Evolutionary conservation across 768 basidiomycete genomes (phyloP).

Genomic region (Rhodosporidiobolus sp.): DNA sequence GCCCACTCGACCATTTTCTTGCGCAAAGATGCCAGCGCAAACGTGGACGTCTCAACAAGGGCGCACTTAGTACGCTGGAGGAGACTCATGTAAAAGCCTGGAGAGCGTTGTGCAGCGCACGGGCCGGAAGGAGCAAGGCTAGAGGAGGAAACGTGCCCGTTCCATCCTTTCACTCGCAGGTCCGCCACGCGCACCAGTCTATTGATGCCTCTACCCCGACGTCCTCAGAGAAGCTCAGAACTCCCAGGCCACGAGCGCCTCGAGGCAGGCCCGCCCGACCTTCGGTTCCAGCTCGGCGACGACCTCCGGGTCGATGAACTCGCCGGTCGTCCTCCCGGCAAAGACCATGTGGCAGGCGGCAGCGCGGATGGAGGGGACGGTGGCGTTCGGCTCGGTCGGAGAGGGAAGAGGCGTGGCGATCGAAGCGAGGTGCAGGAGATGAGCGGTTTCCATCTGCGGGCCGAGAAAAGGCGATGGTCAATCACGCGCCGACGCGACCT

Average conservation of each 20-base stretch:
- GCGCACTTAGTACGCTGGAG: too few relatives aligned
- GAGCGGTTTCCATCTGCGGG: slow-evolving; percentile 79
- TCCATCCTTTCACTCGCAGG: too few relatives aligned
- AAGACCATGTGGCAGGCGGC: slow-evolving; percentile 79
- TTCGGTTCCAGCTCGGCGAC: slow-evolving; percentile 63
- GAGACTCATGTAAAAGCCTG: too few relatives aligned
- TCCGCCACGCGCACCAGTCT: too few relatives aligned
- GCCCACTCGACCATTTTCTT: too few relatives aligned
- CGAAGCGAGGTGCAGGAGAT: slow-evolving; percentile 71
- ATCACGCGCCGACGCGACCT: not conserved
- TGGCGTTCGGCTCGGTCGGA: not conserved
- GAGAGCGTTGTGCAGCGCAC: too few relatives aligned
- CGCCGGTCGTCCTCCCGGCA: slow-evolving; percentile 61
- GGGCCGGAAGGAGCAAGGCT: too few relatives aligned
- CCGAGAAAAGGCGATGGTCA: not conserved
- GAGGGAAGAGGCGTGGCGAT: slow-evolving; percentile 50
- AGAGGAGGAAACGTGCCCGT: too few relatives aligned
- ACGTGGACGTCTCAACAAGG: too few relatives aligned
- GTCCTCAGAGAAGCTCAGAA: slow-evolving; percentile 10
- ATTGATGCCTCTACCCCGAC: too few relatives aligned
- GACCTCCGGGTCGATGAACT: slow-evolving; percentile 69
- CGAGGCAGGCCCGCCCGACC: slow-evolving; percentile 49
- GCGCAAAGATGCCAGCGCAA: too few relatives aligned
- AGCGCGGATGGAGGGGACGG: slow-evolving; percentile 57
- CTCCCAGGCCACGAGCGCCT: slow-evolving; percentile 36